Evolutionary conservation across 2,329 filamentous ascomycete genomes (phyloP).

Genomic region (Cercospora brassicicola): DNA sequence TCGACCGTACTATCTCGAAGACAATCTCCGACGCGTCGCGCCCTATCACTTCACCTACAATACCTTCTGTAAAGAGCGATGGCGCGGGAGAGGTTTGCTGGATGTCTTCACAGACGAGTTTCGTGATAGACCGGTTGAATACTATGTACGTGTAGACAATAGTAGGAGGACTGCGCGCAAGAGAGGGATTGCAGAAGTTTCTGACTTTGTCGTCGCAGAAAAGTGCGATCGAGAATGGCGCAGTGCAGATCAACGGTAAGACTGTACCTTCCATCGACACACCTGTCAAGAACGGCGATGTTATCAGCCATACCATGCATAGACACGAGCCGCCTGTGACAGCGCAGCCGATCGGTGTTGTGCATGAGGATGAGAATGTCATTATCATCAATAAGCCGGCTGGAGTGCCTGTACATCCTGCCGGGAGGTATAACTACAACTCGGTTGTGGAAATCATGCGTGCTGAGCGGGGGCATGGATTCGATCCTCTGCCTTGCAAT

Average conservation of each 20-base stretch:
- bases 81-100: conserved; percentile 76
- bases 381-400: conserved; percentile 97
- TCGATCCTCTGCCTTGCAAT: conserved; percentile 74
- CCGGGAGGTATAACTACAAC: conserved; percentile 94
- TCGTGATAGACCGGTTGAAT: conserved; percentile 78
- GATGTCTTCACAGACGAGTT: conserved; percentile 93
- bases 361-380: conserved; percentile 90
- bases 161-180: conserved; percentile 1
- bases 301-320: conserved; percentile 90
- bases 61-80: conserved; percentile 90
- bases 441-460: conserved; percentile 91
- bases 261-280: conserved; percentile 64
- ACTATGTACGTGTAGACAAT: conserved; percentile 64
- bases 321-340: conserved; percentile 94
- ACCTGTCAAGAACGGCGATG: conserved; percentile 80
- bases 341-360: conserved; percentile 71
- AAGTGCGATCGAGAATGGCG: conserved; percentile 75
- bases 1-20: conserved; percentile 77
- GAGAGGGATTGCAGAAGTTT: conserved; percentile 24
- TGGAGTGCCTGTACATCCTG: conserved; percentile 91
- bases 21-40: conserved; percentile 75
- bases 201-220: conserved; percentile 48
- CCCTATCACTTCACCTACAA: conserved; percentile 96
- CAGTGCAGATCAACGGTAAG: conserved; percentile 78
- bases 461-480: conserved; percentile 63